These are phyloP conservation scores for Microstegium vimineum DNA, from an alignment of 176 grass and related monocot species.

Conservation along the genomic window DNA sequence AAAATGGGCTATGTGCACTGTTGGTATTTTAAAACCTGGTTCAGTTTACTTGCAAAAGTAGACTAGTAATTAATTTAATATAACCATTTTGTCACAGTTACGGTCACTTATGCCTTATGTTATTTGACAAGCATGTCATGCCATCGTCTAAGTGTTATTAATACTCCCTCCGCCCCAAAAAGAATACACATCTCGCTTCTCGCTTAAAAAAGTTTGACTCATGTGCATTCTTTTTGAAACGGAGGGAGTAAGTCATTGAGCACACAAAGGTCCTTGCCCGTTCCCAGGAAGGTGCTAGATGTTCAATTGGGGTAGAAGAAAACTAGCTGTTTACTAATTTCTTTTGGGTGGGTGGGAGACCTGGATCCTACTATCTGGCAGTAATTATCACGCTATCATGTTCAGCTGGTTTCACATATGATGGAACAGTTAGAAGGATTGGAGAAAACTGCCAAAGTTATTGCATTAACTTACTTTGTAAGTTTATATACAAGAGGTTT, in stretches of 20 bases:
- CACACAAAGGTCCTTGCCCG: background rate
- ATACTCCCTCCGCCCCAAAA: background rate
- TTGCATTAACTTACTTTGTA: background rate
- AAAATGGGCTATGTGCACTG: background rate
- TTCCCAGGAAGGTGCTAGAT: background rate
- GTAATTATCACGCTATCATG: background rate
- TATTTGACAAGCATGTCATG: background rate
- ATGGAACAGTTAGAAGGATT: background rate
- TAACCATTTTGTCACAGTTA: background rate
- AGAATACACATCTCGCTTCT: background rate
- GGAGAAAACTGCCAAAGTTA: background rate
- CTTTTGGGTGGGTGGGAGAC: background rate
- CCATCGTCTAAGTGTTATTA: background rate
- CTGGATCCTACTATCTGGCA: background rate
- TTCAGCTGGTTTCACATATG: background rate
- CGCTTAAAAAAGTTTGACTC: background rate
- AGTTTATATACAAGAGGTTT: background rate
- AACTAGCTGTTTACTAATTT: background rate
- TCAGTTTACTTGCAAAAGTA: background rate
- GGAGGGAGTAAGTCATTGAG: background rate
- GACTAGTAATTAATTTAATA: background rate
- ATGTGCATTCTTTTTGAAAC: background rate
- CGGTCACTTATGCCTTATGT: background rate
- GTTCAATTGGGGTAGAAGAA: background rate
- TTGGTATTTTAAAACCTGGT: background rate